phyloP scores from a whole-genome alignment of 2,329 filamentous ascomycete species.

The Curvularia eragrostidis region DNA sequence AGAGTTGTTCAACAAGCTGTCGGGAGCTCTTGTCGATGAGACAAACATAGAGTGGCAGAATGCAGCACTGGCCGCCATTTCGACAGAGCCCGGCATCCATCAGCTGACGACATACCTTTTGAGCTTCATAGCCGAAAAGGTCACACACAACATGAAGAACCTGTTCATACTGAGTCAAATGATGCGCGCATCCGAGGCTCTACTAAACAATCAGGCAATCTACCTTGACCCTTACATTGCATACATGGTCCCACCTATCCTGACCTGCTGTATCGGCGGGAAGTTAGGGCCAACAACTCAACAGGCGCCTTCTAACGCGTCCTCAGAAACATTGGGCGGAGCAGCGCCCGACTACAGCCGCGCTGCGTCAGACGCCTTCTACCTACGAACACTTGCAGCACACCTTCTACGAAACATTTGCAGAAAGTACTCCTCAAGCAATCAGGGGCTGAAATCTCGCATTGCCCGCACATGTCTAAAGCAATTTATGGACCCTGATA shows the following conservation, averaged over 20 bases:
- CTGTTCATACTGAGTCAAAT: slow-evolving; percentile 88
- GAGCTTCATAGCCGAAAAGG: slow-evolving; percentile 93
- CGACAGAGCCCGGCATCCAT: slow-evolving; percentile 89
- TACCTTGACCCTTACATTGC: slow-evolving; percentile 75
- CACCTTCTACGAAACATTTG: slow-evolving; percentile 81
- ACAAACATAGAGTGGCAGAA: slow-evolving; percentile 84
- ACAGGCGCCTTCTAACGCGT: slow-evolving; percentile 57
- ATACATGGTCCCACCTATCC: slow-evolving; percentile 79
- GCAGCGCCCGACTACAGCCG: slow-evolving; percentile 30
- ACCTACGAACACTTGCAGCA: slow-evolving; percentile 82
- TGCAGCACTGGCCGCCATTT: slow-evolving; percentile 83
- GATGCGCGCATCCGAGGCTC: slow-evolving; percentile 85
- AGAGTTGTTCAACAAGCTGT: slow-evolving; percentile 96
- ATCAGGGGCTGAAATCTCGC: slow-evolving; percentile 82
- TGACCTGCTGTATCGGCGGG: slow-evolving; percentile 88
- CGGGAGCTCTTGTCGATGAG: slow-evolving; percentile 85
- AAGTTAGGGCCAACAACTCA: slow-evolving; percentile 70
- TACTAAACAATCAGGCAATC: slow-evolving; percentile 82
- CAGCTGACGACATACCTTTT: slow-evolving; percentile 97
- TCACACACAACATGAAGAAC: slow-evolving; percentile 91
- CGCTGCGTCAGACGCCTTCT: slow-evolving; percentile 66
- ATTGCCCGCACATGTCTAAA: slow-evolving; percentile 93
- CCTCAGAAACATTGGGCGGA: slow-evolving; percentile 55
- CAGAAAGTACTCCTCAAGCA: slow-evolving; percentile 79
- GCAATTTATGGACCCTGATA: slow-evolving; percentile 85